phyloP scores from a whole-genome alignment of 352 stramenopile genomes.

The Elongisporangium prolatum region DNA sequence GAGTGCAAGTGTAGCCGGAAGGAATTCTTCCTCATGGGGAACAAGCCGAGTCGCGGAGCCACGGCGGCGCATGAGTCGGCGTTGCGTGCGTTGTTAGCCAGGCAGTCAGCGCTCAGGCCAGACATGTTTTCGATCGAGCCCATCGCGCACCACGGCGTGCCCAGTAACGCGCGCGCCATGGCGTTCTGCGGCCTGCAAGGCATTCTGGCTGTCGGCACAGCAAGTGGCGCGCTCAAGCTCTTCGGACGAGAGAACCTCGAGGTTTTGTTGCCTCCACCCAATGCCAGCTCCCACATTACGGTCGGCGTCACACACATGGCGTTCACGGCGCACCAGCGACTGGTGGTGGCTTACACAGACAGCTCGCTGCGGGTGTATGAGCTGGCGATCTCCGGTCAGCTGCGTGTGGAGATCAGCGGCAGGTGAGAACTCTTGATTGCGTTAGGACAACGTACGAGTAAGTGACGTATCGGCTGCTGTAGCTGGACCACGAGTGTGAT shows the following conservation, averaged over 20 bases:
- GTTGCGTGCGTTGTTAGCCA: slow-evolving; percentile 34
- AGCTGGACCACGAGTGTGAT: slow-evolving; percentile 69
- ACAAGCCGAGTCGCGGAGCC: slow-evolving; percentile 44
- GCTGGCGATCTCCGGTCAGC: slow-evolving; percentile 15
- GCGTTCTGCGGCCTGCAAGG: slow-evolving; percentile 61
- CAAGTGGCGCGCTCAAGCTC: slow-evolving; percentile 58
- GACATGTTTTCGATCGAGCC: slow-evolving; percentile 44
- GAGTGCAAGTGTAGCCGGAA: background rate
- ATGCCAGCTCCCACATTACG: slow-evolving; percentile 22
- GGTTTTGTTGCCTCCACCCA: slow-evolving; percentile 42
- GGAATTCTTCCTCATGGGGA: slow-evolving; percentile 37
- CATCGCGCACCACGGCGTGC: slow-evolving; percentile 62
- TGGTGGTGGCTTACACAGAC: slow-evolving; percentile 60
- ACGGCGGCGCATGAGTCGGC: slow-evolving; percentile 30
- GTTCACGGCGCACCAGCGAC: slow-evolving; percentile 60
- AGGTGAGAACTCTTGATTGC: slow-evolving; percentile 4
- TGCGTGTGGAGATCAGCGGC: slow-evolving; percentile 22
- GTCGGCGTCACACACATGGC: slow-evolving; percentile 46
- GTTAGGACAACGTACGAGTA: too few species aligned
- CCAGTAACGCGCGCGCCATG: slow-evolving; percentile 49
- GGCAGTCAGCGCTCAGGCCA: slow-evolving; percentile 26
- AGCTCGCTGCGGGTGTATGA: slow-evolving; percentile 65
- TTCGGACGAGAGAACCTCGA: slow-evolving; percentile 62
- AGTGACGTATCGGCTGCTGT: slow-evolving; percentile 7
- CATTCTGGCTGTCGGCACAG: slow-evolving; percentile 62